Conservation (phyloP, 176 grass and related monocot genomes). For the Hyparrhenia diplandra region DNA sequence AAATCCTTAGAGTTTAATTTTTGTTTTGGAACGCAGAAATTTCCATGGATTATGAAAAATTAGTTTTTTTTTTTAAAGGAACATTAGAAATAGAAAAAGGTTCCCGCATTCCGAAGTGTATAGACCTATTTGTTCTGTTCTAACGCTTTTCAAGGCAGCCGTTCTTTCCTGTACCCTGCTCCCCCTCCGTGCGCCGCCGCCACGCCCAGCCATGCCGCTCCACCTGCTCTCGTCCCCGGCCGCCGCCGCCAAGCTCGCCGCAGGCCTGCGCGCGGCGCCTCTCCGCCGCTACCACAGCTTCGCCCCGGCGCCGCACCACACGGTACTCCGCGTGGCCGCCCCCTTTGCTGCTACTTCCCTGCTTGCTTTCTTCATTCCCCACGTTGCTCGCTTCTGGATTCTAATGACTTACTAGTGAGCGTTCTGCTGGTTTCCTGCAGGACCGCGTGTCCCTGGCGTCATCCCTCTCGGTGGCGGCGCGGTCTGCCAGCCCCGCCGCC, state of each 20-base stretch:
- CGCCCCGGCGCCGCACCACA: neutral
- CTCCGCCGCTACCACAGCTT: neutral
- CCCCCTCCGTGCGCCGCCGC: slow-evolving; percentile 5
- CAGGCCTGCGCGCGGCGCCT: neutral
- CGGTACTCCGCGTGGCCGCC: neutral
- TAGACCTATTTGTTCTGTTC: too few relatives aligned
- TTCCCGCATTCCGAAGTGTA: too few relatives aligned
- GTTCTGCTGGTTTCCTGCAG: slow-evolving; percentile 10
- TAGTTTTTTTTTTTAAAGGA: too few relatives aligned
- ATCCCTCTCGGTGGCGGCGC: neutral
- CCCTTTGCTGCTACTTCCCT: neutral
- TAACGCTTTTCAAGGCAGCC: neutral
- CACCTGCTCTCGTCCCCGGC: slow-evolving; percentile 15
- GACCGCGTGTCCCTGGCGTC: neutral
- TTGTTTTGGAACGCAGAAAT: too few relatives aligned
- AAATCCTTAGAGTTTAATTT: too few relatives aligned
- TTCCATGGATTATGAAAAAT: too few relatives aligned
- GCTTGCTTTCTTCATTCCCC: neutral
- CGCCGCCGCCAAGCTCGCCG: neutral
- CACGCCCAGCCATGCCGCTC: slow-evolving; percentile 18
- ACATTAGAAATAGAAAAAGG: too few relatives aligned
- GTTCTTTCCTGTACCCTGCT: neutral
- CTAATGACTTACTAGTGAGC: neutral
- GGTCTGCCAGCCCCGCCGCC: neutral
- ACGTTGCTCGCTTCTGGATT: neutral